Base-by-base conservation (phyloP, 768 basidiomycete genomes). In the Podaxis sp. region DNA sequence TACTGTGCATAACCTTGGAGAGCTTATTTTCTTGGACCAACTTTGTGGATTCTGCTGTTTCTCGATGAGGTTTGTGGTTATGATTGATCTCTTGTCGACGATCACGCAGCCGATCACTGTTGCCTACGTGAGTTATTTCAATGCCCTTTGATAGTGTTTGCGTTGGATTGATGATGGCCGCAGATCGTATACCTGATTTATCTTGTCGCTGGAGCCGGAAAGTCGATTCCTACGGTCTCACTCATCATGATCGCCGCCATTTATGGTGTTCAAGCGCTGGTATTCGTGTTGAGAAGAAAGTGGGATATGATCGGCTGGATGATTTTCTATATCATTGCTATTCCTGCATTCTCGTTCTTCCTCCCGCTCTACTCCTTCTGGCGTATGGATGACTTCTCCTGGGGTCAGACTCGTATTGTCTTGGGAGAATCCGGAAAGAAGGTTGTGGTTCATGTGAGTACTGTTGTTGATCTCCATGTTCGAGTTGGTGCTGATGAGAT, bases 251-350 rank as follows among this genome's bases (percentile, higher is more conserved):
- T 99, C 65, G 93, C 84, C 8, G 94, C 93, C 0, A 89, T 98
- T 54, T 99, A 99, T 72, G 96, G 95, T 79, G 75, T 98, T 9
- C 96, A 96, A 76, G 93, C 93, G 0, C 74, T 95, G 51, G 92
- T 97, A 59, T 98, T 97, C 76, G 77, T 98, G 64, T 79, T 98
- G 72, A 85, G 95, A 54, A 87, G 94, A 66, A 94, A 97, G 73
- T 98, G 96, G 92, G 96, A 98, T 74, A 97, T 98, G 94, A 87
- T 98, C 68, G 94, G 94, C 3, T 96, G 95, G 94, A 93, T 94
- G 90, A 69, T 93, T 33, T 93, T 99, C 78, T 99, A 98, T 76
- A 94, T 98, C 71, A 73, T 95, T 40, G 95, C 96, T 60, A 92
- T 98, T 66, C 96, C 96, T 3, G 84, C 87, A 47, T 97, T 96